Evolutionary conservation across 768 basidiomycete genomes (phyloP).

Genomic region (Neoboletus brunneissimus): DNA sequence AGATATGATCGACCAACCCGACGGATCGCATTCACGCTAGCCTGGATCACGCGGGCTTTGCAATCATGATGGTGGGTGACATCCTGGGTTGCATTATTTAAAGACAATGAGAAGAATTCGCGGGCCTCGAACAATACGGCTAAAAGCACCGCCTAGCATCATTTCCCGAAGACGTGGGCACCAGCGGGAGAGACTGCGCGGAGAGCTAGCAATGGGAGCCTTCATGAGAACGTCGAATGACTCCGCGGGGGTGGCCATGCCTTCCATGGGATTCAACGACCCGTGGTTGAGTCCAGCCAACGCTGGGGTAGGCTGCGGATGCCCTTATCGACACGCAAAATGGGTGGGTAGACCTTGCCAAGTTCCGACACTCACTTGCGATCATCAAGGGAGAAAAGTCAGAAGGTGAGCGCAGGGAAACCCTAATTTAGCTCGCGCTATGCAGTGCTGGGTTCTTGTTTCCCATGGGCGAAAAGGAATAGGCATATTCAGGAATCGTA

Average conservation of each 20-base stretch:
- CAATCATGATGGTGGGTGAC: neutral
- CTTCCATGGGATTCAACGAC: neutral
- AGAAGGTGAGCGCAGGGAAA: neutral
- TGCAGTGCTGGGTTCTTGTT: neutral
- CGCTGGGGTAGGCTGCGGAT: neutral
- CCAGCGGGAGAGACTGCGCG: neutral
- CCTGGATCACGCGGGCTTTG: neutral
- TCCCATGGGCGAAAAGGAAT: slow-evolving; percentile 1
- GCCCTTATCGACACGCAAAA: neutral
- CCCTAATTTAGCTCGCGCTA: slow-evolving; percentile 2
- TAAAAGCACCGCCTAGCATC: neutral
- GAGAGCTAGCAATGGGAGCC: neutral
- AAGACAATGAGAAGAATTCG: neutral
- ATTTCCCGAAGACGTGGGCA: neutral
- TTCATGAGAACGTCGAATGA: neutral
- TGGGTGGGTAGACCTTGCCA: neutral
- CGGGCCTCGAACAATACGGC: neutral
- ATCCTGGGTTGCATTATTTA: neutral
- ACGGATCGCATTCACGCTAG: neutral
- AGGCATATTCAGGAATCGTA: neutral
- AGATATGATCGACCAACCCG: too few species aligned
- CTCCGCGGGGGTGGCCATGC: slow-evolving; percentile 1
- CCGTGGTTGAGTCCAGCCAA: neutral
- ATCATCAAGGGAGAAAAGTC: slow-evolving; percentile 16
- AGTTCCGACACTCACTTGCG: neutral